Conservation (phyloP, 2,329 filamentous ascomycete genomes). For the Colletotrichum somersetense region DNA sequence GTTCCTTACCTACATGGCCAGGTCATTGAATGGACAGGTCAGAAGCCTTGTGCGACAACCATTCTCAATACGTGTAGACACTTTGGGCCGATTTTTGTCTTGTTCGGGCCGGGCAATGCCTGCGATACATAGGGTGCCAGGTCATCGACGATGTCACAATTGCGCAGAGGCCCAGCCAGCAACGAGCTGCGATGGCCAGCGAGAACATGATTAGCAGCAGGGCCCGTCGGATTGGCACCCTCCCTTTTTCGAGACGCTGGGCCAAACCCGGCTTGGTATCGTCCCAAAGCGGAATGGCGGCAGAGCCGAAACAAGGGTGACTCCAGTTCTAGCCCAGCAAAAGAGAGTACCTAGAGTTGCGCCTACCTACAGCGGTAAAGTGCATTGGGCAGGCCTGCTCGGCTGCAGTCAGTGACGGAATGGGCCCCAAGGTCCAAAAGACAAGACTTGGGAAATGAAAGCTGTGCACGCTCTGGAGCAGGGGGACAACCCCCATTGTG, state of each 20-base stretch:
- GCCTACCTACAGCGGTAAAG: slow-evolving; percentile 15
- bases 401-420: slow-evolving; percentile 8
- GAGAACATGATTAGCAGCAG: slow-evolving; percentile 25
- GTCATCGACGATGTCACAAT: slow-evolving; percentile 32
- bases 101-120: slow-evolving; percentile 26
- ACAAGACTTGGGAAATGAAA: slow-evolving; percentile 25
- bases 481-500: slow-evolving; percentile 24
- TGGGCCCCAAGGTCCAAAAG: neutral
- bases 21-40: neutral
- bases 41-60: neutral
- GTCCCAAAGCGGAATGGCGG: slow-evolving; percentile 35
- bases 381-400: slow-evolving; percentile 27
- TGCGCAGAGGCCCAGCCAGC: slow-evolving; percentile 3
- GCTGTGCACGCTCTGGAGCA: slow-evolving; percentile 12
- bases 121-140: slow-evolving; percentile 31
- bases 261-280: slow-evolving; percentile 18
- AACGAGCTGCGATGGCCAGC: neutral
- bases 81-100: slow-evolving; percentile 2
- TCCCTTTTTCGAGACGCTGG: slow-evolving; percentile 3
- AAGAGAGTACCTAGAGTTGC: slow-evolving; percentile 6
- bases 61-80: neutral
- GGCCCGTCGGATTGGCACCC: slow-evolving; percentile 34
- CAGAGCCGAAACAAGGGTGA: slow-evolving; percentile 34
- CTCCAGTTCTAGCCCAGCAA: slow-evolving; percentile 7
- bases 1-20: neutral